Evolutionary conservation across 345 rosid species (phyloP).

Genomic region (Corchorus capsularis): DNA sequence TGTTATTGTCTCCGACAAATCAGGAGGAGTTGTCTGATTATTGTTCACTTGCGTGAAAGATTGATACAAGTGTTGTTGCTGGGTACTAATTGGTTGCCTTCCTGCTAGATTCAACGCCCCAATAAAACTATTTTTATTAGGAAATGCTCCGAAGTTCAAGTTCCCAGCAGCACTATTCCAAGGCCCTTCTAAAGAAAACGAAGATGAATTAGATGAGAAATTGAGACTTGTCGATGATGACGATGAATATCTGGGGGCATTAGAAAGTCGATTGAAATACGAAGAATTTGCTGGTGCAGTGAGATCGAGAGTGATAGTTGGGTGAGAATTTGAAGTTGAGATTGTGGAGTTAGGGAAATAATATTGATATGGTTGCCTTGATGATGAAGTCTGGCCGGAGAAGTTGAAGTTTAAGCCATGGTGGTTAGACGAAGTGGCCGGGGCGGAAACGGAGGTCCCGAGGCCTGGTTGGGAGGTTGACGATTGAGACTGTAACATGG

Average conservation of each 20-base stretch:
- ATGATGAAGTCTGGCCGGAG: constrained; percentile 20
- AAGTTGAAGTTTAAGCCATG: constrained; percentile 31
- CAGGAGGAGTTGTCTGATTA: constrained; percentile 19
- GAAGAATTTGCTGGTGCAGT: constrained; percentile 36
- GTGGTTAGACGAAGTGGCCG: constrained; percentile 24
- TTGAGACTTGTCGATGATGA: constrained; percentile 32
- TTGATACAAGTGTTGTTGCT: constrained; percentile 10
- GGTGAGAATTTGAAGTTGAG: constrained; percentile 53
- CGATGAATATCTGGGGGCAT: constrained; percentile 23
- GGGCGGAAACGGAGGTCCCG: constrained; percentile 22
- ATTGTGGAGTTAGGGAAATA: constrained; percentile 42
- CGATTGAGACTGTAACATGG: constrained; percentile 41
- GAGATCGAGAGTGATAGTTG: constrained; percentile 71
- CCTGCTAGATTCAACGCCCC: neutral
- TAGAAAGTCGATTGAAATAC: constrained; percentile 25
- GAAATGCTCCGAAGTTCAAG: constrained; percentile 10
- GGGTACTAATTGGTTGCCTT: neutral
- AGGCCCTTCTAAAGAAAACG: constrained; percentile 24
- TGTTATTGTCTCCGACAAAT: constrained; percentile 28
- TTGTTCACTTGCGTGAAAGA: constrained; percentile 26
- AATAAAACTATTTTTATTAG: constrained; percentile 24
- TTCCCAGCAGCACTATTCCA: constrained; percentile 8
- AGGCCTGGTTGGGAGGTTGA: constrained; percentile 25
- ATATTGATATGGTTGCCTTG: constrained; percentile 25
- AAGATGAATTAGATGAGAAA: constrained; percentile 42